These are phyloP conservation scores for Backusella tuberculispora DNA, from an alignment of 192 early-diverging fungal species.

Conservation along the genomic window DNA sequence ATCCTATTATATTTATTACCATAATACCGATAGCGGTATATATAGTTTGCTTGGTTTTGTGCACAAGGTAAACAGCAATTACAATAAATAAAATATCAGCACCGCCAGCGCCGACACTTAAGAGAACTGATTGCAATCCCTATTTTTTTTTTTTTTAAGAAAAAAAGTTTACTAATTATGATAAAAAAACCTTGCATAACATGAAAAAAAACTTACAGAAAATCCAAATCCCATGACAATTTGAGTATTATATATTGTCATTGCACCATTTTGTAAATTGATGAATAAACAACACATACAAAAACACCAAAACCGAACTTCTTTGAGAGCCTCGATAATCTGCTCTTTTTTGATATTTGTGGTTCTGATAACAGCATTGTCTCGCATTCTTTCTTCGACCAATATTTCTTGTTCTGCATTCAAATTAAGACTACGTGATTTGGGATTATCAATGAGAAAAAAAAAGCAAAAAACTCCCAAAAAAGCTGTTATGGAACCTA, in stretches of 20 bases:
- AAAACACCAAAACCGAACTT: constrained; percentile 32
- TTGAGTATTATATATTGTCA: constrained; percentile 36
- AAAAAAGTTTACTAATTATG: too few species aligned
- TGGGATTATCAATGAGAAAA: constrained; percentile 41
- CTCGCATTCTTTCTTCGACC: constrained; percentile 34
- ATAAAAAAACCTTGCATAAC: too few species aligned
- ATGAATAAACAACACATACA: constrained; percentile 15
- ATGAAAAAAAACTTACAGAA: constrained; percentile 23
- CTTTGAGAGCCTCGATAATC: constrained; percentile 30
- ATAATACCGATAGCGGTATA: constrained; percentile 30
- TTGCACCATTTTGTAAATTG: constrained; percentile 39
- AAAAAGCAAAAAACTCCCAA: constrained; percentile 34
- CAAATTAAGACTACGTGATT: constrained; percentile 21
- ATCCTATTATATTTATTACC: constrained; percentile 25
- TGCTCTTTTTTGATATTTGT: constrained; percentile 28
- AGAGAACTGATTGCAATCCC: constrained; percentile 27
- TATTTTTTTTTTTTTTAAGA: background rate
- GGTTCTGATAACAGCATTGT: constrained; percentile 34
- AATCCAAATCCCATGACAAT: constrained; percentile 30
- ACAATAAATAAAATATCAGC: constrained; percentile 30
- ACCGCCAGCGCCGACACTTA: constrained; percentile 24
- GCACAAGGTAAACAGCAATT: constrained; percentile 9
- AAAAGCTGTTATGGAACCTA: constrained; percentile 22
- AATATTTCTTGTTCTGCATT: constrained; percentile 36
- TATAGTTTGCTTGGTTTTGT: constrained; percentile 16